Conservation (phyloP, 1,139 yeast genomes). For the Geotrichum aggregatum region DNA sequence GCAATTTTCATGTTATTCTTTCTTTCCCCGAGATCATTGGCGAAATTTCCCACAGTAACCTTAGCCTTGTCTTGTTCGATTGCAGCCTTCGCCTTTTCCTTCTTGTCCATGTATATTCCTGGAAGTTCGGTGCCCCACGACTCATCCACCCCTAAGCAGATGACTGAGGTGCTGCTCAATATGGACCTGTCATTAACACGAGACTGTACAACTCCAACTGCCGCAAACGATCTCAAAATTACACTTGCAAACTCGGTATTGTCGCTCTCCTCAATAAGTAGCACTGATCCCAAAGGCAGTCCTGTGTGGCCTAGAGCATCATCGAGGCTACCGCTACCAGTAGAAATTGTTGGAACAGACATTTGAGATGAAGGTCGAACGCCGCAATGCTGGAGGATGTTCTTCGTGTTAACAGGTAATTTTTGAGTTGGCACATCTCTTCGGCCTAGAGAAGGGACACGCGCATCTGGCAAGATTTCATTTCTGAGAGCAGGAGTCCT, state of each 20-base stretch:
- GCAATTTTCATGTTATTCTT: slow-evolving; percentile 48
- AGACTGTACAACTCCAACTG: slow-evolving; percentile 75
- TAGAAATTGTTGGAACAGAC: slow-evolving; percentile 65
- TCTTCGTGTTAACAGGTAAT: not conserved
- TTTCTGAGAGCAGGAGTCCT: slow-evolving; percentile 8
- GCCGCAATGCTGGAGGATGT: slow-evolving; percentile 47
- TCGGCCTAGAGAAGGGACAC: slow-evolving; percentile 9
- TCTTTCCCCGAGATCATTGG: slow-evolving; percentile 34
- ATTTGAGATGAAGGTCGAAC: slow-evolving; percentile 72
- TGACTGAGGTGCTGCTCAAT: slow-evolving; percentile 39
- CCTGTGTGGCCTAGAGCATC: slow-evolving; percentile 77
- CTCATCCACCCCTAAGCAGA: slow-evolving; percentile 60
- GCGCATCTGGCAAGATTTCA: not conserved
- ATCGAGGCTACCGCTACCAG: slow-evolving; percentile 75
- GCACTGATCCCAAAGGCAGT: slow-evolving; percentile 67
- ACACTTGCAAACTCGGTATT: slow-evolving; percentile 87
- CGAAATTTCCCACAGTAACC: slow-evolving; percentile 63
- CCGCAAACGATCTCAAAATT: slow-evolving; percentile 62
- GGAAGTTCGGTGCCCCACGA: slow-evolving; percentile 74
- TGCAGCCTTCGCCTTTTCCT: slow-evolving; percentile 61
- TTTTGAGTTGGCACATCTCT: not conserved
- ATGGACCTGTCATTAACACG: slow-evolving; percentile 41
- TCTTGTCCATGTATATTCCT: slow-evolving; percentile 69
- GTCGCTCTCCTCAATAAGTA: slow-evolving; percentile 77
- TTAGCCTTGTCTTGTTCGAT: slow-evolving; percentile 58